phyloP scores from a whole-genome alignment of 2,329 filamentous ascomycete genomes.

The Colletotrichum lentis region DNA sequence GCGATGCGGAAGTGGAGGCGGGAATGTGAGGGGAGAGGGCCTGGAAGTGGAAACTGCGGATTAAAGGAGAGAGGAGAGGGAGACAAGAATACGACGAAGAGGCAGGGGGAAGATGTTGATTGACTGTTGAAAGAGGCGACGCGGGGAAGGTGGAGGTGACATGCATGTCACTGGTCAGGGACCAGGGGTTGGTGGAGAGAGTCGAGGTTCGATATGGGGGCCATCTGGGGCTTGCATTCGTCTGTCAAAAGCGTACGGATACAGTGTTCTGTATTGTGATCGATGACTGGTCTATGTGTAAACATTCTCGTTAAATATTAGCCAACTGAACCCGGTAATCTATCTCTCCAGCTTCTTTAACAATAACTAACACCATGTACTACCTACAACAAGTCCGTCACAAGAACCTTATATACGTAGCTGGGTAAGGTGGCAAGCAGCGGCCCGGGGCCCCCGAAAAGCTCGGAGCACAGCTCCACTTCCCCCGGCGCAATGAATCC shows the following conservation, averaged over 20 bases:
- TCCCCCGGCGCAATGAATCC: background rate
- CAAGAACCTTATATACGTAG: too few species aligned
- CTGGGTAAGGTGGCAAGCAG: too few species aligned
- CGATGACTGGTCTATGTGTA: too few species aligned
- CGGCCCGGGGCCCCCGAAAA: background rate
- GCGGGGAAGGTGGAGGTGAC: background rate
- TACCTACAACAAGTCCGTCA: too few species aligned
- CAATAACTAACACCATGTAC: too few species aligned
- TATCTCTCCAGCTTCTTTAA: too few species aligned
- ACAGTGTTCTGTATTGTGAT: too few species aligned
- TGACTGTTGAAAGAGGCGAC: background rate
- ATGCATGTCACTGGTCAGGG: too few species aligned
- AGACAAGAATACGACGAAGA: background rate
- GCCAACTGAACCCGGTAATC: too few species aligned
- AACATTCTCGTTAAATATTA: too few species aligned
- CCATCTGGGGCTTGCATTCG: too few species aligned
- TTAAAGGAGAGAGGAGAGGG: constrained; percentile 8
- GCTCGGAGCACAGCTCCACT: background rate
- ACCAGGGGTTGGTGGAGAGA: background rate
- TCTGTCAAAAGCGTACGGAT: too few species aligned
- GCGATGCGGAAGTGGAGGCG: constrained; percentile 19
- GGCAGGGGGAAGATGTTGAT: background rate
- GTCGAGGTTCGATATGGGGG: background rate
- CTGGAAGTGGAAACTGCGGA: constrained; percentile 19
- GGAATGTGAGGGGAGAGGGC: background rate